Evolutionary conservation across 805 yeast genomes (phyloP).

Genomic region (Suhomyces faveliae): DNA sequence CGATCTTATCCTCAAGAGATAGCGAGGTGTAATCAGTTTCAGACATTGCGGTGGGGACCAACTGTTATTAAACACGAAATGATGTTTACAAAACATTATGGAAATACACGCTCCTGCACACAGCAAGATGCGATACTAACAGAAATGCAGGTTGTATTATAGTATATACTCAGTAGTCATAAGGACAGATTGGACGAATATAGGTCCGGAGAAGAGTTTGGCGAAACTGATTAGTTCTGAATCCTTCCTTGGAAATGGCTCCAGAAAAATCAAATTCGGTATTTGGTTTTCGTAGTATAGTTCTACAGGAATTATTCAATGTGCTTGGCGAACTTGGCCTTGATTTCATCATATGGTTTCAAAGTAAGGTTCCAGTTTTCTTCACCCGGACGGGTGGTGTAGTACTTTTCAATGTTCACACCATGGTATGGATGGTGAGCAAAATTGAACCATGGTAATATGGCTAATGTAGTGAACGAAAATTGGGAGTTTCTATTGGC

Average conservation of each 20-base stretch:
- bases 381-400: conserved; percentile 55
- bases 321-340: conserved; percentile 29
- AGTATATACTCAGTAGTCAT: conserved; percentile 4
- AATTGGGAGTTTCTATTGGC: conserved; percentile 77
- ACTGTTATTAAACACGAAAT: background rate
- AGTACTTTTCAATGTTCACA: conserved; percentile 49
- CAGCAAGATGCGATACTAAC: background rate
- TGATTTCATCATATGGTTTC: conserved; percentile 51
- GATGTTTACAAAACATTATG: conserved; percentile 12
- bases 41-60: conserved; percentile 19
- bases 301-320: conserved; percentile 18
- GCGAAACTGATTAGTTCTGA: no score
- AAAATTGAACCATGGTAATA: conserved; percentile 81
- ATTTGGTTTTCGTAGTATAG: no score
- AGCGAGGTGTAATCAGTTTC: conserved; percentile 63
- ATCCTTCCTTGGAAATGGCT: no score
- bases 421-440: conserved; percentile 83
- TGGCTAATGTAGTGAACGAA: conserved; percentile 56
- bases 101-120: background rate
- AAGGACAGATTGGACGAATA: background rate
- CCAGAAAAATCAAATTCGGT: background rate
- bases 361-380: conserved; percentile 55
- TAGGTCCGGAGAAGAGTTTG: background rate
- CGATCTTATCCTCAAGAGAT: conserved; percentile 64
- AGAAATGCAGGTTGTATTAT: conserved; percentile 6